Evolutionary conservation across 1,284 basidiomycete species (phyloP).

Genomic region (Tylopilus sp.): DNA sequence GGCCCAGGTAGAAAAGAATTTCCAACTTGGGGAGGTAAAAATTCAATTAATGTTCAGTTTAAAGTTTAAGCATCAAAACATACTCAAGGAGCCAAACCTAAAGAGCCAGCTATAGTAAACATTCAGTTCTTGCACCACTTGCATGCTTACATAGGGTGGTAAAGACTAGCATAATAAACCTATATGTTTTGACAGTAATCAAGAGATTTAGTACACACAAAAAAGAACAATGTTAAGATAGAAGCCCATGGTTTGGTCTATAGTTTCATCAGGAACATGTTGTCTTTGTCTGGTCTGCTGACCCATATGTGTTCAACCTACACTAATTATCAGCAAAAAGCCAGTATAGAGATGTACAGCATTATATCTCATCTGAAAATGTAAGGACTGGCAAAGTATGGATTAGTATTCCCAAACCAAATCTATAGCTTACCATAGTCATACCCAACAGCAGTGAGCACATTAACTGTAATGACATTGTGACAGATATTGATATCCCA

Average conservation of each 20-base stretch:
- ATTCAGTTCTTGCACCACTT: no score
- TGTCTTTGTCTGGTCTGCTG: not conserved
- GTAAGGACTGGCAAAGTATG: not conserved
- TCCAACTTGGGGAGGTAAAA: not conserved
- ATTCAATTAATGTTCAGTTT: not conserved
- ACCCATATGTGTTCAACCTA: conserved; percentile 7
- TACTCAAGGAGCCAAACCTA: not conserved
- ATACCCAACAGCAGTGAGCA: not conserved
- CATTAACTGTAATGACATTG: not conserved
- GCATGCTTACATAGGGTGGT: not conserved
- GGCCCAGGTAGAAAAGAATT: not conserved
- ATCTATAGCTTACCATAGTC: not conserved
- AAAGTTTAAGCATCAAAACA: not conserved
- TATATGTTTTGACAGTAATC: not conserved
- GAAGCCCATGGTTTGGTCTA: not conserved
- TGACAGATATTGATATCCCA: not conserved
- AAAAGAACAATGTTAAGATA: not conserved
- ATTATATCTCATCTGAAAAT: not conserved
- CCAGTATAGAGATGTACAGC: no score
- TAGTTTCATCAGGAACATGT: not conserved
- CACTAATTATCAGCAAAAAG: not conserved
- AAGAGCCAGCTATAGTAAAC: not conserved
- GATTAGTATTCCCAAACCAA: not conserved
- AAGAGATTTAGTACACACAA: not conserved
- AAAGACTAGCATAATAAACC: conserved; percentile 5